phyloP scores from a whole-genome alignment of 495 filamentous ascomycete genomes.

The Achaetomiella virescens region DNA sequence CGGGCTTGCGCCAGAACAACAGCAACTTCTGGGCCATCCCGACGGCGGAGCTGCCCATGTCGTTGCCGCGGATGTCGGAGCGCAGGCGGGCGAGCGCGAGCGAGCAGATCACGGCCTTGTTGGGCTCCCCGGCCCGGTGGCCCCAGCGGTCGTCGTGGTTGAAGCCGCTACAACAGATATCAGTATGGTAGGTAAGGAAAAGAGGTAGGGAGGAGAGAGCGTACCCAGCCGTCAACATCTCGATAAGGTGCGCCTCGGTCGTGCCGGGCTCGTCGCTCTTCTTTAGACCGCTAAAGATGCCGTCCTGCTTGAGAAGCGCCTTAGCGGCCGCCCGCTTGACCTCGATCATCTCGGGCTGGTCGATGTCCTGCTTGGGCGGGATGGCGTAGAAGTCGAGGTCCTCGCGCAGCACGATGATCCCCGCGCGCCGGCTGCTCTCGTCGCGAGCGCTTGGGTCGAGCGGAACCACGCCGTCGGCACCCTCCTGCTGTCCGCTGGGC shows the following conservation, averaged over 20 bases:
- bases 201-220: constrained; percentile 23
- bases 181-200: neutral
- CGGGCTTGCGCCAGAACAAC: constrained; percentile 97
- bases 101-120: constrained; percentile 97
- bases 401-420: constrained; percentile 94
- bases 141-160: constrained; percentile 94
- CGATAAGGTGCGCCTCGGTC: constrained; percentile 96
- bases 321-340: constrained; percentile 91
- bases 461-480: constrained; percentile 56
- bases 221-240: constrained; percentile 98
- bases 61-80: constrained; percentile 78
- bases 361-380: constrained; percentile 79
- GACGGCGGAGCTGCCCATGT: constrained; percentile 72
- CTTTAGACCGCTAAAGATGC: constrained; percentile 91
- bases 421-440: constrained; percentile 64
- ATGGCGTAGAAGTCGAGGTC: constrained; percentile 98
- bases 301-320: constrained; percentile 81
- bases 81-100: constrained; percentile 87
- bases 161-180: constrained; percentile 71
- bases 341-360: constrained; percentile 86
- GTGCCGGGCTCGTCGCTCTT: constrained; percentile 94
- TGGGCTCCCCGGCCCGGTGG: constrained; percentile 89
- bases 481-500: constrained; percentile 47
- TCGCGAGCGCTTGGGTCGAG: constrained; percentile 47
- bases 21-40: constrained; percentile 99